These are phyloP conservation scores for Lecanicillium sp. DNA, from an alignment of 2,329 filamentous ascomycete species.

Conservation along the genomic window DNA sequence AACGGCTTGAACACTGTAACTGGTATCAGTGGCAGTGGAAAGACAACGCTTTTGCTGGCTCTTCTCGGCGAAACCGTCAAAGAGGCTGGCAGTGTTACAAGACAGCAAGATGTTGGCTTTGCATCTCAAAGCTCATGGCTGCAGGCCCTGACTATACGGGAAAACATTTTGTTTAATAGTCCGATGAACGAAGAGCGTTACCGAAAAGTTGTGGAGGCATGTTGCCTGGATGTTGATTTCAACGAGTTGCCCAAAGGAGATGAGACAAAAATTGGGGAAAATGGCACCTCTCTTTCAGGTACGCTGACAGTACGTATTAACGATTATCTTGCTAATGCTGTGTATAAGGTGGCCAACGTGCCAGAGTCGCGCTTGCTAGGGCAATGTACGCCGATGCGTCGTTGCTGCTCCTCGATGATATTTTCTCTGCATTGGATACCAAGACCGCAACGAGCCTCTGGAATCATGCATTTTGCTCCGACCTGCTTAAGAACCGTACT, in stretches of 20 bases:
- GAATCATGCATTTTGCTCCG: constrained; percentile 49
- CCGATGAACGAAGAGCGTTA: constrained; percentile 45
- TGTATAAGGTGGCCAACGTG: constrained; percentile 45
- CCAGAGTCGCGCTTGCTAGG: constrained; percentile 47
- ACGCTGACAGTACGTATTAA: too few relatives aligned
- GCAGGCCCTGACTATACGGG: constrained; percentile 46
- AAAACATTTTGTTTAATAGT: constrained; percentile 48
- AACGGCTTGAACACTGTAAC: constrained; percentile 46
- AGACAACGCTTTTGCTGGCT: constrained; percentile 46
- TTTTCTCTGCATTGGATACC: constrained; percentile 53
- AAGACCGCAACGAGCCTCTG: constrained; percentile 51
- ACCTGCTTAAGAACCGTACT: constrained; percentile 45
- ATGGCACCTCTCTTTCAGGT: constrained; percentile 44
- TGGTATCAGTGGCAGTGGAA: constrained; percentile 48
- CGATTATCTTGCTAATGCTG: too few relatives aligned
- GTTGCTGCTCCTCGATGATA: constrained; percentile 49
- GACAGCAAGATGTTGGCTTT: constrained; percentile 45
- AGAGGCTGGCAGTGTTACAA: constrained; percentile 37
- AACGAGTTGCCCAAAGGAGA: constrained; percentile 42
- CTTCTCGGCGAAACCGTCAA: constrained; percentile 48
- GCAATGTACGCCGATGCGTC: constrained; percentile 49
- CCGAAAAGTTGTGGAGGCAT: constrained; percentile 46
- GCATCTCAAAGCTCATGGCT: constrained; percentile 51
- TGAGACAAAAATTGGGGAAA: constrained; percentile 44
- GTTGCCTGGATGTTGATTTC: constrained; percentile 43